A percentile compares a stretch with the other conserved stretches of the same genome.
Evolutionary conservation across 1,284 basidiomycete species (phyloP).

Genomic region (Ganoderma boninense): DNA sequence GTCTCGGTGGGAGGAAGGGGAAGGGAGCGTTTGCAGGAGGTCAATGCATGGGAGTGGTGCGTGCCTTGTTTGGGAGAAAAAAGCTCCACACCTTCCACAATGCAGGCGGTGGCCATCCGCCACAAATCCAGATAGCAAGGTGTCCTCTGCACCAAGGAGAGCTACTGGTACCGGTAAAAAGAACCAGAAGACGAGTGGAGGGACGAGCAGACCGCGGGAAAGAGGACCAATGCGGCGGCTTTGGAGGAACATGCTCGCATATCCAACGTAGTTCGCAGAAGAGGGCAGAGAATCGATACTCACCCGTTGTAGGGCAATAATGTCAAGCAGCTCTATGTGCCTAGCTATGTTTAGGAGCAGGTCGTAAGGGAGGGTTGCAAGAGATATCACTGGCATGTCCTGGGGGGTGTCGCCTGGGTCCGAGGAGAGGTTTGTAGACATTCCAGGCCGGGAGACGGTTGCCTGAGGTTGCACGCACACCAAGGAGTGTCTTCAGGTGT

Average conservation of each 20-base stretch:
- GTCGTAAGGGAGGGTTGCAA: conserved; percentile 70
- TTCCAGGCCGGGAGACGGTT: conserved; percentile 21
- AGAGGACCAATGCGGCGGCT: not conserved
- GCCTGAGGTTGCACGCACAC: not conserved
- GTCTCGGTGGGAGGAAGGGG: not conserved
- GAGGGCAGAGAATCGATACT: conserved; percentile 39
- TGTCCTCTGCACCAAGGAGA: too few species aligned
- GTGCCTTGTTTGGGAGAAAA: conserved; percentile 1
- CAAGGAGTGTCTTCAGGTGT: not conserved
- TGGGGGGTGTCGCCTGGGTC: conserved; percentile 28
- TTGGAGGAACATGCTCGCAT: not conserved
- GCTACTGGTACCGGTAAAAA: too few species aligned
- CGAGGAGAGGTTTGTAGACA: conserved; percentile 22
- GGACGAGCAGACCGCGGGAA: not conserved
- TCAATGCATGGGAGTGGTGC: not conserved
- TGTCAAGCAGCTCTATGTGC: conserved; percentile 64
- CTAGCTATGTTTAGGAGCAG: conserved; percentile 70
- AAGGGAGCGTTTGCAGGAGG: not conserved
- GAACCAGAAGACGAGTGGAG: not conserved
- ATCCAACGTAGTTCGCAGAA: not conserved
- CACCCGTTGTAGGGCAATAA: conserved; percentile 66
- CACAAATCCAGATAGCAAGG: not conserved
- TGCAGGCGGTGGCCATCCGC: not conserved
- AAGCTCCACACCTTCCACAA: not conserved
- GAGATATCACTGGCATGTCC: conserved; percentile 36